phyloP scores from a whole-genome alignment of 2,329 filamentous ascomycete species.

The Arthrinium phaeospermum region DNA sequence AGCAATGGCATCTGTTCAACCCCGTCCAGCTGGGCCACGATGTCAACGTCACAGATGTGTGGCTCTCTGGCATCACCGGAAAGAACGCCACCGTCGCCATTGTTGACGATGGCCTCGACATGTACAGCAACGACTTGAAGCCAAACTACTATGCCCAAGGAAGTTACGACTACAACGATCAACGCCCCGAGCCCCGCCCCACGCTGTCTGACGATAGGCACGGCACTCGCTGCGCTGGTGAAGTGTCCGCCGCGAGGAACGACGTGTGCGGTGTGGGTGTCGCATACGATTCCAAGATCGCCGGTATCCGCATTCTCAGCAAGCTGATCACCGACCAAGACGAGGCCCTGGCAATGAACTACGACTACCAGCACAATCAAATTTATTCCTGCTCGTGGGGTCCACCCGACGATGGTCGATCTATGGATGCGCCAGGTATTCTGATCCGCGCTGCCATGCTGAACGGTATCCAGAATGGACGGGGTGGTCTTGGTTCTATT shows the following conservation, averaged over 20 bases:
- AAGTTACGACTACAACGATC: constrained; percentile 96
- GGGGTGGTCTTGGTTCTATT: constrained; percentile 82
- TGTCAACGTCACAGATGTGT: constrained; percentile 93
- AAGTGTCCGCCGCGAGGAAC: constrained; percentile 91
- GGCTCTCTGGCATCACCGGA: constrained; percentile 89
- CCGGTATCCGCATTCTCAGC: constrained; percentile 90
- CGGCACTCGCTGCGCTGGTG: constrained; percentile 92
- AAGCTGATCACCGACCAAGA: constrained; percentile 90
- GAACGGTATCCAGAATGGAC: constrained; percentile 88
- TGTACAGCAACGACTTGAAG: constrained; percentile 91
- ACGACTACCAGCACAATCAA: constrained; percentile 86
- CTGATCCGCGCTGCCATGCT: constrained; percentile 91
- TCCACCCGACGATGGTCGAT: constrained; percentile 87
- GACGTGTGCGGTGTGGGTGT: constrained; percentile 95
- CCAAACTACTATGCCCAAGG: constrained; percentile 93
- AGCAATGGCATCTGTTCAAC: constrained; percentile 97
- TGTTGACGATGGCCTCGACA: constrained; percentile 94
- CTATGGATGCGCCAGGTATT: constrained; percentile 92
- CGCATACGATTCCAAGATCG: constrained; percentile 88
- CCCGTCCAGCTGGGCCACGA: constrained; percentile 82
- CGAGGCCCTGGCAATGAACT: constrained; percentile 91
- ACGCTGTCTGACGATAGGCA: constrained; percentile 85
- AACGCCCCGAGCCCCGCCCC: constrained; percentile 77
- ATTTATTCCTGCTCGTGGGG: constrained; percentile 99
- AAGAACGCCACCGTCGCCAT: constrained; percentile 90